Evolutionary conservation across 768 basidiomycete genomes (phyloP), one percentile per base, ranked within the genome.

Genomic region (Rhodotorula babjevae): DNA sequence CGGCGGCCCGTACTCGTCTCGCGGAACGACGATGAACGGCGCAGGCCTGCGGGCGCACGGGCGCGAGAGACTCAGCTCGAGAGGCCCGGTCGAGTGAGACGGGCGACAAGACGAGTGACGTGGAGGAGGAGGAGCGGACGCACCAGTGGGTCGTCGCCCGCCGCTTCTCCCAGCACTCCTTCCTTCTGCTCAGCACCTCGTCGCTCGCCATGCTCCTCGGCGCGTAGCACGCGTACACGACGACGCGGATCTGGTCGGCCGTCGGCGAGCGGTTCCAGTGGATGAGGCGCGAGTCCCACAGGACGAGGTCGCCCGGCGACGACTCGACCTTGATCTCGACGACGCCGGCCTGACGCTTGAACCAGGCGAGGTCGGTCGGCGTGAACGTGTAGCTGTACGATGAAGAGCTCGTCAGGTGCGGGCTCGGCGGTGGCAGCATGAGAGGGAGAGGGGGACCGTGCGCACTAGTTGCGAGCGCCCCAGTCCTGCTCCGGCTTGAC

Each of bases 291-390:
- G 55, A 57, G 78, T 81, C 79, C 80, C 81, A 82, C 0, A 81
- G 68, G 36, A 81, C 74, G 31, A 81, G 69, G 60, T 80, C 80
- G 40, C 80, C 80, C 5, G 78, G 78, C 33, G 76, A 73, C 12
- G 75, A 73, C 42, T 69, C 65, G 27, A 80, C 77, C 68, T 81
- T 81, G 62, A 76, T 65, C 70, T 73, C 78, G 56, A 77, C 75
- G 63, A 76, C 79, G 21, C 80, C 80, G 23, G 52, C 18, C 27
- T 74, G 73, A 36, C 77, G 78, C n/a, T 68, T 57, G 33, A 78
- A 74, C 80, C 80, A 81, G 57, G 77, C 59, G n/a, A 79, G 59
- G 59, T 78, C 76, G 23, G 76, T 74, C 25, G 70, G 63, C 36
- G 74, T 77, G 61, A 71, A 78, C 19, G 52, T 57, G 56, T 69